phyloP scores from a whole-genome alignment of 169 alveolate genomes.

The Cryptosporidium parvum region DNA sequence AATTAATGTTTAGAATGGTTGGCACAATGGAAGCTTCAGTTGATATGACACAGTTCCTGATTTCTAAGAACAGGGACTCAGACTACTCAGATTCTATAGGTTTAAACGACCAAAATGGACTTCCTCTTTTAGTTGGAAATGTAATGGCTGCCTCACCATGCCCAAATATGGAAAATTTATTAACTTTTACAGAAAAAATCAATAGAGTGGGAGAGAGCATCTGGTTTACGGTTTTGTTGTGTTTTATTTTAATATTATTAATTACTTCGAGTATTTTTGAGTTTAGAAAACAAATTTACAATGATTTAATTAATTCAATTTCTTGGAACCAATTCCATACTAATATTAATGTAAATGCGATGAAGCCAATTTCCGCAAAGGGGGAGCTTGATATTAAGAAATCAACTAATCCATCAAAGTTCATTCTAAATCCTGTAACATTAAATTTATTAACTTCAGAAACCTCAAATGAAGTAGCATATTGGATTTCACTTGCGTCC shows the following conservation, averaged over 20 bases:
- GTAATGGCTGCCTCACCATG: slow-evolving; percentile 63
- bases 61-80: slow-evolving; percentile 1
- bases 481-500: slow-evolving; percentile 40
- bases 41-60: slow-evolving; percentile 21
- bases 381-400: neutral
- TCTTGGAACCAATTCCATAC: slow-evolving; percentile 38
- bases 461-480: slow-evolving; percentile 31
- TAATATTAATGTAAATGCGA: slow-evolving; percentile 21
- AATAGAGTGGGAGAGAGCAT: slow-evolving; percentile 45
- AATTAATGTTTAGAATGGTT: slow-evolving; percentile 69
- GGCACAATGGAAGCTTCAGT: slow-evolving; percentile 56
- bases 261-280: slow-evolving; percentile 18
- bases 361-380: slow-evolving; percentile 32
- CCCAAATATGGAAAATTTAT: slow-evolving; percentile 69
- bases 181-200: slow-evolving; percentile 67
- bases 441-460: slow-evolving; percentile 19
- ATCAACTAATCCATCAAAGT: neutral
- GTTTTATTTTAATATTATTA: slow-evolving; percentile 5
- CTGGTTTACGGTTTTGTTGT: slow-evolving; percentile 37
- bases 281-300: slow-evolving; percentile 3
- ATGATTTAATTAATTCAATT: slow-evolving; percentile 17
- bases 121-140: slow-evolving; percentile 55
- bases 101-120: slow-evolving; percentile 46
- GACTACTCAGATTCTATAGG: slow-evolving; percentile 39
- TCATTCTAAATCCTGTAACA: neutral